Evolutionary conservation across 2,329 filamentous ascomycete species (phyloP).

Genomic region (Pseudocercospora pini-densiflorae): DNA sequence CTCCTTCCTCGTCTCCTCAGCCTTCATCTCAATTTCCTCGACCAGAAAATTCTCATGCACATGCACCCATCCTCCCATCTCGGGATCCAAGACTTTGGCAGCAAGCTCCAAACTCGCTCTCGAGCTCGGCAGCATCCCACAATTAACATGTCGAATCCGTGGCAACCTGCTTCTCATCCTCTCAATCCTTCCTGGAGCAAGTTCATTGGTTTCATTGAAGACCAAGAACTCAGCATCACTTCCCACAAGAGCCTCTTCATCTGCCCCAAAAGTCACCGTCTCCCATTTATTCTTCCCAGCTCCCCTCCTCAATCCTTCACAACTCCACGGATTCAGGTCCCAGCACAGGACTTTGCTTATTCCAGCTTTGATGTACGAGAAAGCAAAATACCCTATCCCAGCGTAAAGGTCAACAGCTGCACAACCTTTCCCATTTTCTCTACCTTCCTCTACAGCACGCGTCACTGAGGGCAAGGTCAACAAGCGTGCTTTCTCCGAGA

Average conservation of each 20-base stretch:
- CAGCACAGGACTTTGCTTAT: conserved; percentile 75
- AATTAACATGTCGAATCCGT: conserved; percentile 61
- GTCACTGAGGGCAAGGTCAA: conserved; percentile 52
- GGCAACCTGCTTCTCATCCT: conserved; percentile 32
- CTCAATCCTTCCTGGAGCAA: conserved; percentile 38
- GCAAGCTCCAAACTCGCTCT: conserved; percentile 55
- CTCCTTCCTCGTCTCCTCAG: conserved; percentile 45
- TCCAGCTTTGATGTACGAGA: conserved; percentile 76
- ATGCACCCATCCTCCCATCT: conserved; percentile 61
- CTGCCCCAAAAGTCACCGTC: conserved; percentile 10
- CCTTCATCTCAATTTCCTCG: conserved; percentile 50
- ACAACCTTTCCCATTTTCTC: conserved; percentile 32
- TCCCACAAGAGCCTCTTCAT: conserved; percentile 5
- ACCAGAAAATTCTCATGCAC: conserved; percentile 64
- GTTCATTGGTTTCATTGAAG: conserved; percentile 48
- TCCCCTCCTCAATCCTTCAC: conserved; percentile 45
- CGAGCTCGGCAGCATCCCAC: conserved; percentile 62
- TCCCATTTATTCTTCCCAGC: conserved; percentile 1
- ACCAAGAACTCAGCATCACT: conserved; percentile 40
- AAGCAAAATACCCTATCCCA: conserved; percentile 92
- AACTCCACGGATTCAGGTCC: conserved; percentile 73
- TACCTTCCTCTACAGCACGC: conserved; percentile 39
- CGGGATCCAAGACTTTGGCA: conserved; percentile 51
- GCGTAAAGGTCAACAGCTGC: conserved; percentile 78
- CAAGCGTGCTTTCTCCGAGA: conserved; percentile 83